Conservation (phyloP, 2,329 filamentous ascomycete species). For the Colletotrichum theobromicola region DNA sequence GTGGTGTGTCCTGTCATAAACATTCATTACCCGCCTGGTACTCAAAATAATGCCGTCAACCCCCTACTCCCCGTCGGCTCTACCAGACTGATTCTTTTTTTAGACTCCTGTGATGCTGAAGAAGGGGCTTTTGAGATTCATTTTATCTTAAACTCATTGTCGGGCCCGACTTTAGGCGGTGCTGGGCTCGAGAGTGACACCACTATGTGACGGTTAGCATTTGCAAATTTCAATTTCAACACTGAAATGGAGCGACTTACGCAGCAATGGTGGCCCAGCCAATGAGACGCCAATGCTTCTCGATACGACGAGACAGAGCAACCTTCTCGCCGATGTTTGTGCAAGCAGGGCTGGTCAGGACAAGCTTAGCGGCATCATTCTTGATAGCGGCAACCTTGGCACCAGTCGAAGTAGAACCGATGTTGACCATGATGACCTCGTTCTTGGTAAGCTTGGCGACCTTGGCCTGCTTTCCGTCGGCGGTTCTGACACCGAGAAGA, state of each 20-base stretch:
- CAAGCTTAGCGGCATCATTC: conserved; percentile 95
- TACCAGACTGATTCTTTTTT: conserved; percentile 18
- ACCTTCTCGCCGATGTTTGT: conserved; percentile 99
- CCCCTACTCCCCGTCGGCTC: neutral
- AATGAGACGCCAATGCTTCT: conserved; percentile 98
- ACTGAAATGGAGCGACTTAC: conserved; percentile 47
- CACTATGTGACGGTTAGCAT: conserved; percentile 41
- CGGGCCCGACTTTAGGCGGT: conserved; percentile 39
- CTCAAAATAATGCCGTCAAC: conserved; percentile 7
- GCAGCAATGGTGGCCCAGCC: conserved; percentile 85
- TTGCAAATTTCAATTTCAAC: neutral
- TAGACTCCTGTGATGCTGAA: conserved; percentile 21
- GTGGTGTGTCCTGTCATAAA: conserved; percentile 7
- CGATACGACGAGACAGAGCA: conserved; percentile 92
- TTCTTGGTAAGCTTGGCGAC: conserved; percentile 98
- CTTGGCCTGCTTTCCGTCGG: conserved; percentile 99
- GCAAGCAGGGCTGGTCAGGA: conserved; percentile 91
- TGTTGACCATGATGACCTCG: conserved; percentile 99
- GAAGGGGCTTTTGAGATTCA: conserved; percentile 14
- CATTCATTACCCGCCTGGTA: conserved; percentile 21
- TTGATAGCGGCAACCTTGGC: conserved; percentile 97
- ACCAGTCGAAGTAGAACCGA: conserved; percentile 95
- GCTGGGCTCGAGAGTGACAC: conserved; percentile 60
- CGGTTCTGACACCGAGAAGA: conserved; percentile 94
- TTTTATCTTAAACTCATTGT: neutral